A percentile compares a stretch with the other conserved stretches of the same genome.
phyloP scores from a whole-genome alignment of 1,284 basidiomycete genomes.

The Mycena citricolor region DNA sequence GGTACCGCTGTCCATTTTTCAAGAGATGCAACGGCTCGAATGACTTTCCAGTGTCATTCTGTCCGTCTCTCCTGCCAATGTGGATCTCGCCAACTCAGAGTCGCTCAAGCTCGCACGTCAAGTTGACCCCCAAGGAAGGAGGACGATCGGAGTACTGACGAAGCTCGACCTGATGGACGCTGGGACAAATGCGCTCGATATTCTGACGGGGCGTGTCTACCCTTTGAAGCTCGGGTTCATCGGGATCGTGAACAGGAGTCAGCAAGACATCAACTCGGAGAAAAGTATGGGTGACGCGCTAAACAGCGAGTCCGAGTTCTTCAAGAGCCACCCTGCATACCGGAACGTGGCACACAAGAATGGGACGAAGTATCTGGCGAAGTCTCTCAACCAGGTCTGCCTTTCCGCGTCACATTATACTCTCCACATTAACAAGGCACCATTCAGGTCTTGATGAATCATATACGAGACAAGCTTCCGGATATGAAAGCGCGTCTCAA shows the following conservation, averaged over 20 bases:
- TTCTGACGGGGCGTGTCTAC: conserved; percentile 94
- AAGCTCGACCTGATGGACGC: conserved; percentile 99
- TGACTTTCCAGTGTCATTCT: conserved; percentile 98
- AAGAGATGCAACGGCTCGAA: too few relatives aligned
- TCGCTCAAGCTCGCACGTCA: conserved; percentile 94
- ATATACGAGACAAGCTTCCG: conserved; percentile 97
- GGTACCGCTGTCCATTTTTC: too few relatives aligned
- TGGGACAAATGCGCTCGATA: conserved; percentile 95
- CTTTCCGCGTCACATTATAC: not conserved
- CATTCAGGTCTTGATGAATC: conserved; percentile 87
- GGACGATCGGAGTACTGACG: conserved; percentile 95
- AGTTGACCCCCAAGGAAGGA: conserved; percentile 92
- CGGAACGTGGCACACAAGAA: conserved; percentile 97
- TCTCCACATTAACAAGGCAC: not conserved
- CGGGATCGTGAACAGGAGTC: conserved; percentile 95
- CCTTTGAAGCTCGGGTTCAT: conserved; percentile 98
- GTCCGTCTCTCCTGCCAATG: conserved; percentile 95
- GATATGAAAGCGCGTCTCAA: conserved; percentile 99
- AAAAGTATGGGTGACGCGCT: conserved; percentile 86
- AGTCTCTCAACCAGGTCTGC: conserved; percentile 88
- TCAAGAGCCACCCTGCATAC: conserved; percentile 88
- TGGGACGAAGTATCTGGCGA: conserved; percentile 93
- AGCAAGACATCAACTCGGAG: conserved; percentile 94
- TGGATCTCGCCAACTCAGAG: conserved; percentile 98
- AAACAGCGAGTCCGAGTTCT: conserved; percentile 89